Conservation (phyloP, 768 basidiomycete species). For the Tylopilus rubrobrunneus region DNA sequence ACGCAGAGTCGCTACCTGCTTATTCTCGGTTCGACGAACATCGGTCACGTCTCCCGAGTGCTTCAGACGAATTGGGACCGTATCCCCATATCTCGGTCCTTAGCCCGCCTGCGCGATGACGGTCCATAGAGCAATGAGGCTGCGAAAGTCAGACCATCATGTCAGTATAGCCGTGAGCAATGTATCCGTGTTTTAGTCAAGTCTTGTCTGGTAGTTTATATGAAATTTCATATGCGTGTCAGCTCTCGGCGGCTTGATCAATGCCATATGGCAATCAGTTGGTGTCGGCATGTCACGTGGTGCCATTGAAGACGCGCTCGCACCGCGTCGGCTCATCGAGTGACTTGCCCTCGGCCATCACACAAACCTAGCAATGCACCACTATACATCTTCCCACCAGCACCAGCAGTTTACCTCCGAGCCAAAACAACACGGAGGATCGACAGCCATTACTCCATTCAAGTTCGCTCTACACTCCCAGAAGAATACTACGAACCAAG, state of each 20-base stretch:
- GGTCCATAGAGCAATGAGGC: neutral
- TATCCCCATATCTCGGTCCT: conserved; percentile 21
- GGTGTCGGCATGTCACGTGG: conserved; percentile 12
- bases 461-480: conserved; percentile 15
- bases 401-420: neutral
- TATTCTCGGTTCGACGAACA: conserved; percentile 26
- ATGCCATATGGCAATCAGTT: neutral
- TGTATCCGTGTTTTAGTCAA: neutral
- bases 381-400: neutral
- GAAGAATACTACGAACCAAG: conserved; percentile 7
- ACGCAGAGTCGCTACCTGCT: conserved; percentile 12
- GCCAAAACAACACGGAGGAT: neutral
- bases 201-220: neutral
- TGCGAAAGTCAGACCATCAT: neutral
- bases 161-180: neutral
- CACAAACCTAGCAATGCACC: neutral
- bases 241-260: neutral
- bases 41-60: conserved; percentile 2
- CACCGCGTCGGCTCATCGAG: neutral
- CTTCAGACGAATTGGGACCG: conserved; percentile 16
- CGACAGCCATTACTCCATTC: conserved; percentile 14
- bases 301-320: conserved; percentile 1
- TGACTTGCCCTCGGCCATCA: neutral
- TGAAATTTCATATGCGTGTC: neutral
- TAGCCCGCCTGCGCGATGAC: neutral